These are phyloP conservation scores for Wickerhamia fluorescens DNA, from an alignment of 805 yeast species.

Conservation along the genomic window DNA sequence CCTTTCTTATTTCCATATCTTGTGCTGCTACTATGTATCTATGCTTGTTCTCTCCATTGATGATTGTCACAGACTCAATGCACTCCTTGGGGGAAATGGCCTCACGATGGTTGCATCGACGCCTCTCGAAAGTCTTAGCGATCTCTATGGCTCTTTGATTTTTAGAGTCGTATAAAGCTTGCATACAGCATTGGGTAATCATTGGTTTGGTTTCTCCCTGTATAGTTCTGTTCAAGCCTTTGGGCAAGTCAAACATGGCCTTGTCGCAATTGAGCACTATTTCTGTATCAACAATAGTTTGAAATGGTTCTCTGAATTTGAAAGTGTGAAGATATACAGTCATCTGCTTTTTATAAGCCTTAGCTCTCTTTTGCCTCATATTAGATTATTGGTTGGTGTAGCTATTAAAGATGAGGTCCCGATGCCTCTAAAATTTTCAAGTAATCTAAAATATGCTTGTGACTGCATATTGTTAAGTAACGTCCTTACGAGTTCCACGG, in stretches of 20 bases:
- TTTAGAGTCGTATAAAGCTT: constrained; percentile 65
- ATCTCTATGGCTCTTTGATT: constrained; percentile 71
- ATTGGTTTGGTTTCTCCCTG: constrained; percentile 82
- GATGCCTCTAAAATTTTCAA: too few relatives aligned
- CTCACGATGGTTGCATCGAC: constrained; percentile 82
- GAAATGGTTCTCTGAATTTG: constrained; percentile 91
- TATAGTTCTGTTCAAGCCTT: constrained; percentile 71
- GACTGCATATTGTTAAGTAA: too few relatives aligned
- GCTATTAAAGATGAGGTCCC: background rate
- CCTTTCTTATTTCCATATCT: constrained; percentile 58
- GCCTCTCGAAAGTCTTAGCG: constrained; percentile 81
- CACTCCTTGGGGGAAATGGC: constrained; percentile 69
- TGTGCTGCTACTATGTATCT: constrained; percentile 88
- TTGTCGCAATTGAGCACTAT: constrained; percentile 58
- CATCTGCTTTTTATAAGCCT: constrained; percentile 89
- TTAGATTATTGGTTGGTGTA: constrained; percentile 5
- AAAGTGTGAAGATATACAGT: constrained; percentile 76
- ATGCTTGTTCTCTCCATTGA: constrained; percentile 79
- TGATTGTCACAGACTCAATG: constrained; percentile 57
- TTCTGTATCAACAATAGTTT: constrained; percentile 79
- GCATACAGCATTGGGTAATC: constrained; percentile 95
- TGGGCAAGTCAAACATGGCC: constrained; percentile 70
- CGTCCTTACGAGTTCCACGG: constrained; percentile 10
- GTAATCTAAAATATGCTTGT: too few relatives aligned
- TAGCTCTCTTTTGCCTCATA: constrained; percentile 97